These are phyloP conservation scores for Malus hybrid DNA, from an alignment of 331 rosid genomes.

Conservation along the genomic window DNA sequence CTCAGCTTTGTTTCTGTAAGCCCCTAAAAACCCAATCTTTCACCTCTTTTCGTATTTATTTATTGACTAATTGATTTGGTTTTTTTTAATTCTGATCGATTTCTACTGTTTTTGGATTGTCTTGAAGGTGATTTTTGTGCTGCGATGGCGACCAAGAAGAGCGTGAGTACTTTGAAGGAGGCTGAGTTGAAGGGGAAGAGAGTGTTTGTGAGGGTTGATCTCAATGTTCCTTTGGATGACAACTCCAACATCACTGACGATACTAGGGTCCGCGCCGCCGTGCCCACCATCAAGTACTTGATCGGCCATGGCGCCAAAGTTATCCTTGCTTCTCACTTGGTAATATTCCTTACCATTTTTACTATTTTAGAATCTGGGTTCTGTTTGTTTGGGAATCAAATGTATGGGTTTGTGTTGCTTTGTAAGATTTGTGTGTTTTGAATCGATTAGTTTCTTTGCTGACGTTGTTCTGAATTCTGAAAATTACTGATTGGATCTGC, in stretches of 20 bases:
- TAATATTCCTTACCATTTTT: not conserved
- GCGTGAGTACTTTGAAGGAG: slow-evolving; percentile 79
- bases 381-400: not conserved
- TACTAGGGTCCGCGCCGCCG: slow-evolving; percentile 82
- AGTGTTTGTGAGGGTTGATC: slow-evolving; percentile 88
- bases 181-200: slow-evolving; percentile 71
- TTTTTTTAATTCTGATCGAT: slow-evolving; percentile 3
- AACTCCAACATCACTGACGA: slow-evolving; percentile 78
- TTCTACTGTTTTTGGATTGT: not conserved
- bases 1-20: slow-evolving; percentile 2
- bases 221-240: slow-evolving; percentile 91
- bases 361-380: not conserved
- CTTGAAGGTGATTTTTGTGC: not conserved
- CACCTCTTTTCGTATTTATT: not conserved
- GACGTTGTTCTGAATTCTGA: not conserved
- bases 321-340: slow-evolving; percentile 74
- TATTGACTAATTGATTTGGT: not conserved
- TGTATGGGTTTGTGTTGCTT: not conserved
- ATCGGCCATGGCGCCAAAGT: slow-evolving; percentile 58
- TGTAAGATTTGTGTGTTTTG: not conserved
- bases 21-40: not conserved
- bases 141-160: slow-evolving; percentile 85
- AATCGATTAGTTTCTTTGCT: not conserved
- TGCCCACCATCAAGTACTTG: slow-evolving; percentile 79
- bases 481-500: not conserved